Evolutionary conservation across 331 rosid species (phyloP), one percentile per base, ranked within the genome.

Genomic region (Telfairia occidentalis): DNA sequence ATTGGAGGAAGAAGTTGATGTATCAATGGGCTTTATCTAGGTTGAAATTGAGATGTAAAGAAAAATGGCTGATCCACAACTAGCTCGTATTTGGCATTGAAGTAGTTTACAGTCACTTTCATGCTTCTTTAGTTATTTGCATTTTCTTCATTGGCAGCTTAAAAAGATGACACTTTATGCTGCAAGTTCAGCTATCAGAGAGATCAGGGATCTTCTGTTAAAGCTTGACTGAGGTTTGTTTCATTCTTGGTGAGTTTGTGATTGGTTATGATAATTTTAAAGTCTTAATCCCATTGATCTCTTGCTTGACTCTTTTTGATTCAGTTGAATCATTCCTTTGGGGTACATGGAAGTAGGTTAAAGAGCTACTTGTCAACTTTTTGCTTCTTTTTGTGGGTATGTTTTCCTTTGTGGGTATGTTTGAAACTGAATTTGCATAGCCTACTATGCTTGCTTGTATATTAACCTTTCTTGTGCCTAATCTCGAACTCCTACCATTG

Each of bases 161-260:
- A 90, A 83, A 79, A 90, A 86, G 84, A 84, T 90, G 86, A 76
- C 87, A 42, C 92, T 84, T 64, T 87, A 90, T 81, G 89, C 92
- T 58, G 92, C 80, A 40, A 90, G 96, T 83, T 78, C 28, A 50
- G 92, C 92, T 60, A 66, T 84, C 50, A 83, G 84, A 84, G 88
- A 87, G 81, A 74, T 85, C 82, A 80, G 85, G 79, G 32, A 74
- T 57, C 66, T 86, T 53, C 82, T 59, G 84, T 54, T 45, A 29
- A 53, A 66, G 78, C 76, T 80, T 18, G 74, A 79, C 86, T 86
- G 81, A 84, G 90, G 60, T 83, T 65, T 48, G 59, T 28, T 81
- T 19, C 37, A 40, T n/a, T 55, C 73, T 57, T 28, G 24, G 18
- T 70, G 49, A 34, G 21, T 23, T 7, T 67, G 54, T 13, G 42